Conservation (phyloP, 2,329 filamentous ascomycete genomes). For the Phaeosphaeria sp. region DNA sequence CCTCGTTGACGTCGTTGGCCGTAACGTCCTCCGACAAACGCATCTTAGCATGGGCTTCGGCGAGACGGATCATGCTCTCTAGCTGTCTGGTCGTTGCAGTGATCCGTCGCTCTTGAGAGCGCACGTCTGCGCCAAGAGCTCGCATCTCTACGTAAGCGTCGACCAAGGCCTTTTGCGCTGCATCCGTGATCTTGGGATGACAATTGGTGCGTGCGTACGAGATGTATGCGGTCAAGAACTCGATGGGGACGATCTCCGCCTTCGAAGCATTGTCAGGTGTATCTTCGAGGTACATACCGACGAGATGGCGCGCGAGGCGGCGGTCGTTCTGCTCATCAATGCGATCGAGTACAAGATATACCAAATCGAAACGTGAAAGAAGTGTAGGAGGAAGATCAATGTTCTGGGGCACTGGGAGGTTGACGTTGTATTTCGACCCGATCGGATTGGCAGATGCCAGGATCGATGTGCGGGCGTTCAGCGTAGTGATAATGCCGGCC, state of each 20-base stretch:
- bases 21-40: slow-evolving; percentile 79
- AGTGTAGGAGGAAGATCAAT: slow-evolving; percentile 96
- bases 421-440: slow-evolving; percentile 95
- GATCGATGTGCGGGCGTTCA: slow-evolving; percentile 95
- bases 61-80: slow-evolving; percentile 96
- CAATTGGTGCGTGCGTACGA: slow-evolving; percentile 90
- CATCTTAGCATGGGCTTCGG: slow-evolving; percentile 98
- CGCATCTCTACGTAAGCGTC: slow-evolving; percentile 94
- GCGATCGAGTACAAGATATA: slow-evolving; percentile 94
- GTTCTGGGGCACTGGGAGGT: slow-evolving; percentile 94
- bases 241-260: slow-evolving; percentile 81
- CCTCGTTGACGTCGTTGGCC: slow-evolving; percentile 82
- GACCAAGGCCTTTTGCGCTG: slow-evolving; percentile 83
- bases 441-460: slow-evolving; percentile 97
- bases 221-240: slow-evolving; percentile 96
- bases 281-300: slow-evolving; percentile 97
- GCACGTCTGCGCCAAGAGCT: slow-evolving; percentile 74
- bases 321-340: slow-evolving; percentile 90
- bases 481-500: slow-evolving; percentile 80
- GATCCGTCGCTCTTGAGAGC: slow-evolving; percentile 90
- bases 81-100: slow-evolving; percentile 96
- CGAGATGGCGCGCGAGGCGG: slow-evolving; percentile 85
- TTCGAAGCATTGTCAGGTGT: slow-evolving; percentile 82
- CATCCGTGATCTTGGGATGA: slow-evolving; percentile 80
- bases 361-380: slow-evolving; percentile 93